Conservation (phyloP, 1,139 yeast genomes). For the Protomyces inouyei region DNA sequence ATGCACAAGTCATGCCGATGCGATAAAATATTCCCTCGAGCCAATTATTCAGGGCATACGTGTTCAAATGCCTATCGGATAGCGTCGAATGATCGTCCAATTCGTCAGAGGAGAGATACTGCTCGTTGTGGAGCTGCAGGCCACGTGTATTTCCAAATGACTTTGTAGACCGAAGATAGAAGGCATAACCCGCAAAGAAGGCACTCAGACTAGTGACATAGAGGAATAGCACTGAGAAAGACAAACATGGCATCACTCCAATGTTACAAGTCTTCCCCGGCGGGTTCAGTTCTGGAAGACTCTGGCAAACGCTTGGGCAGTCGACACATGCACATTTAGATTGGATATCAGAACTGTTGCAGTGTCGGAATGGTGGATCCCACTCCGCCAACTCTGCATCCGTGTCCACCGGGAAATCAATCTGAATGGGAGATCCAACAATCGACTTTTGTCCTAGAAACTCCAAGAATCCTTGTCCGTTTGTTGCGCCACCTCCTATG, state of each 20-base stretch:
- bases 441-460: constrained; percentile 89
- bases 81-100: background rate
- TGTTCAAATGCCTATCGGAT: constrained; percentile 30
- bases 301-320: constrained; percentile 76
- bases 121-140: background rate
- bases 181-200: constrained; percentile 40
- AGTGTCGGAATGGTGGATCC: constrained; percentile 46
- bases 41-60: constrained; percentile 46
- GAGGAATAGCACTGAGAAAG: constrained; percentile 54
- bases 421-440: constrained; percentile 91
- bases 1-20: constrained; percentile 55
- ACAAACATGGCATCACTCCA: constrained; percentile 66
- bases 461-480: constrained; percentile 66
- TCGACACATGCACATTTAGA: constrained; percentile 88
- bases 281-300: constrained; percentile 45
- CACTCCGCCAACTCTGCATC: constrained; percentile 37
- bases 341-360: constrained; percentile 53
- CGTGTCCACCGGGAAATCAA: constrained; percentile 54
- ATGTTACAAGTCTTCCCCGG: constrained; percentile 49
- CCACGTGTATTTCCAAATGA: background rate
- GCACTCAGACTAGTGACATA: constrained; percentile 49
- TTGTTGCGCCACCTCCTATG: constrained; percentile 90
- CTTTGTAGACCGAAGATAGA: background rate
- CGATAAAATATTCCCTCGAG: constrained; percentile 48
- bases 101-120: background rate